Evolutionary conservation across 371 early-diverging fungal genomes (phyloP), one percentile per base, ranked within the genome.

Genomic region (Rhizomucor pusillus): DNA sequence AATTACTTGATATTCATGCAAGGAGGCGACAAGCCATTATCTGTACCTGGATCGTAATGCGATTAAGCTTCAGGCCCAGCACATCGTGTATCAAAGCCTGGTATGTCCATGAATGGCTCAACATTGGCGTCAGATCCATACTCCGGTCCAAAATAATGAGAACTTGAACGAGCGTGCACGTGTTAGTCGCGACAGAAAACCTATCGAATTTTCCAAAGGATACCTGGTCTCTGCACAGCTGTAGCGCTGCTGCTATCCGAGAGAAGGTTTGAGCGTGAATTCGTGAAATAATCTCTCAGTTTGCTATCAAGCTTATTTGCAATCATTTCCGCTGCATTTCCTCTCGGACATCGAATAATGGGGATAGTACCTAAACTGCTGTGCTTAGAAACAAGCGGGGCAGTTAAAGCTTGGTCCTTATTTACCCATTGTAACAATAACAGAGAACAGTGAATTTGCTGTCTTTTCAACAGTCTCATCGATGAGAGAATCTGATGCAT

Each of bases 91-190:
- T 87, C 19, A 99, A 80, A 1, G 98, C 90, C 57, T 93, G 90
- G 65, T 99, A 99, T 0, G 96, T 97, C 99, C 99, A 98, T 3
- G 95, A 90, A 72, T 99, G 99, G 54, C 83, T 84, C 54, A 99
- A 75, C 87, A 99, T 93, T 14, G 95, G 88, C 14, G 89, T 82
- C 49, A 99, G 65, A 78, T 99, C 99, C 77, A 96, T 78, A 62
- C 93, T 92, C 57, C 99, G 81, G 57, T 98, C 98, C 47, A 99
- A 69, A 18, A 99, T 64, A 16, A 99, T 82, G 48, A 99, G 80
- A 3, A 97, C 91, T 53, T 80, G 18, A 13, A 5, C 9, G 5
- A 7, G 13, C 18, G 11, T 18, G 10, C 11, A 16, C 5, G 18
- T 3, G 29, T 29, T 34, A 20, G 12, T 22, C 18, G 14, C 18